Base-by-base conservation (phyloP, 371 early-diverging fungal genomes). In the Conidiobolus incongruus region DNA sequence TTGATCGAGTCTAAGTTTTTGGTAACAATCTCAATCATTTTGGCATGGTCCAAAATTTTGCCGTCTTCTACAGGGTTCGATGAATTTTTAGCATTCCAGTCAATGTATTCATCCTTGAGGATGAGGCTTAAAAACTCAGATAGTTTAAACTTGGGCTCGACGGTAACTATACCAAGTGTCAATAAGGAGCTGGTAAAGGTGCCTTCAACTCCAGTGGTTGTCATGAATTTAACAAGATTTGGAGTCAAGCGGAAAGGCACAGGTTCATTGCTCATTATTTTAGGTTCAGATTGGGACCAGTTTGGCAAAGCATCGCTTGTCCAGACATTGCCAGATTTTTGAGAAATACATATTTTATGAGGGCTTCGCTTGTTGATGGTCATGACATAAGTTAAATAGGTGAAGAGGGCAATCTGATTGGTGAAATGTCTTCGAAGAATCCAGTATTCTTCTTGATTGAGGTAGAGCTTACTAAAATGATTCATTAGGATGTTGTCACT, bases 161-260 rank as follows among this genome's bases (percentile, higher is more conserved):
- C 70, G 42, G 90, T 51, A 17, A 77, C 68, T 17, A 77, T 68
- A 0, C 77, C 82, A 10, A 84, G 72, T 16, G 84, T 74, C 68
- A 88, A 72, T 19, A 90, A 43, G 17, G 75, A 71, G 35, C 72
- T 69, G 13, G 79, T 70, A 44, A 94, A 88, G 2, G 82, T 62
- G 1, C 97, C 96, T 45, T 92, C 94, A 6, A 95, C 65, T 0
- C 94, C 94, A 20, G 80, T 70, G 16, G 84, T 78, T 0, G 84
- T 84, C 34, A 96, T 78, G 55, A 91, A 90, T 33, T 77, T 64
- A 66, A 93, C 94, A 39, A 98, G 68, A 55, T 85, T 89, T 24
- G 97, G 96, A 8, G 98, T 95, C 50, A 96, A 72, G 4, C 98
- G 75, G 81, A 98, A 96, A 3, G 94, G 95, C 16, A 98, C 87